Conservation (phyloP, 2,329 filamentous ascomycete genomes). For the Alternaria sp. region DNA sequence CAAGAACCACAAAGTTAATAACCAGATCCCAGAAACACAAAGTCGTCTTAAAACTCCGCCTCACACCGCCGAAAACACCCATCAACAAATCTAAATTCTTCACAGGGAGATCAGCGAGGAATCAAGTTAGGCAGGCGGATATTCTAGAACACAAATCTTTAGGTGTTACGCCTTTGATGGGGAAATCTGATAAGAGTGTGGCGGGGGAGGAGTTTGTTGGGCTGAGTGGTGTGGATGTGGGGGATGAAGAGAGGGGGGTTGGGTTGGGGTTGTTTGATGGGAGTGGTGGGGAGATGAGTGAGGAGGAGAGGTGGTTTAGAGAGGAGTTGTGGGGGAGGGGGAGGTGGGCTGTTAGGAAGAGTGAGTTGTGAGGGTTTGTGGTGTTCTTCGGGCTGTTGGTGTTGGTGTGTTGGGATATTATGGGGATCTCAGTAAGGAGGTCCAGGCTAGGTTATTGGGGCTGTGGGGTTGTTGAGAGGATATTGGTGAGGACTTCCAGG, state of each 20-base stretch:
- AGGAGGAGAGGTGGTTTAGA: not conserved
- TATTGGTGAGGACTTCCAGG: not conserved
- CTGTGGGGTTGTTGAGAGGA: not conserved
- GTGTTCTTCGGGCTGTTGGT: not conserved
- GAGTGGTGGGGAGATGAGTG: not conserved
- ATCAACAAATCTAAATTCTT: too few relatives aligned
- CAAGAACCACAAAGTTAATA: too few relatives aligned
- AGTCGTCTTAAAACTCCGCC: too few relatives aligned
- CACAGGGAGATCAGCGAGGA: not conserved
- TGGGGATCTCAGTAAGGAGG: not conserved
- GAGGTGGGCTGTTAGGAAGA: not conserved
- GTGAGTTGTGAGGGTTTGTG: not conserved
- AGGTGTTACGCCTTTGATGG: not conserved
- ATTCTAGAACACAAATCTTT: not conserved
- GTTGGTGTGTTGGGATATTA: not conserved
- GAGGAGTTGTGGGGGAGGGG: not conserved
- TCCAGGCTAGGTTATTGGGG: not conserved
- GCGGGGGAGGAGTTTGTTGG: not conserved
- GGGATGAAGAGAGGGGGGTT: not conserved
- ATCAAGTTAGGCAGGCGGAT: not conserved
- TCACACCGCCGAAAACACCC: too few relatives aligned
- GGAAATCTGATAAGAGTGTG: not conserved
- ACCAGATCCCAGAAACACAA: too few relatives aligned
- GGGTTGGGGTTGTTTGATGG: not conserved
- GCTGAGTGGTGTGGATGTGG: not conserved